Evolutionary conservation across 179 eudicot genomes (phyloP).

Genomic region (Spinacia oleracea): DNA sequence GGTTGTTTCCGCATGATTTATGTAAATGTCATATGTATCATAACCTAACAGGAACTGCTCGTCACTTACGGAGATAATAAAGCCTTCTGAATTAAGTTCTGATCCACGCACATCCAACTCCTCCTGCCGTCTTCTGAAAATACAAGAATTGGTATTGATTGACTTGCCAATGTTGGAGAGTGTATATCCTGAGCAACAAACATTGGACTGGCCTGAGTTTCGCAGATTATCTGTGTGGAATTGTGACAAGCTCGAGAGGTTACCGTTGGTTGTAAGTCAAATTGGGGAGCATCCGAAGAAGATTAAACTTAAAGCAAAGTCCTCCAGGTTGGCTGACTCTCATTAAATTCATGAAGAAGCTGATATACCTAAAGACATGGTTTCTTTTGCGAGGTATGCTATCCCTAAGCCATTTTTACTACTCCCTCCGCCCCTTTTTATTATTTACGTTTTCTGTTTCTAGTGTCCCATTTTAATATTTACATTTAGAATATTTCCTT

Average conservation of each 20-base stretch:
- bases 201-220: slow-evolving; percentile 7
- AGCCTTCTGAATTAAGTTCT: not conserved
- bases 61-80: not conserved
- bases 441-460: too few species aligned
- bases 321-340: not conserved
- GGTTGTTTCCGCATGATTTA: too few species aligned
- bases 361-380: not conserved
- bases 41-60: not conserved
- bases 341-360: not conserved
- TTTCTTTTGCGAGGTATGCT: not conserved
- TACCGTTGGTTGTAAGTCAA: not conserved
- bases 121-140: not conserved
- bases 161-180: not conserved
- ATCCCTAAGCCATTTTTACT: too few species aligned
- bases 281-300: too few species aligned
- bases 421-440: too few species aligned
- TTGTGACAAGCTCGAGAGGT: not conserved
- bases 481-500: too few species aligned
- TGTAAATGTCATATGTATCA: too few species aligned
- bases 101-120: not conserved
- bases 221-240: slow-evolving; percentile 11
- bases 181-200: not conserved
- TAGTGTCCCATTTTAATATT: too few species aligned
- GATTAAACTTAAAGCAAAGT: not conserved
- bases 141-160: slow-evolving; percentile 17